These are phyloP conservation scores for Claviceps monticola DNA, from an alignment of 2,329 filamentous ascomycete species.

Conservation along the genomic window DNA sequence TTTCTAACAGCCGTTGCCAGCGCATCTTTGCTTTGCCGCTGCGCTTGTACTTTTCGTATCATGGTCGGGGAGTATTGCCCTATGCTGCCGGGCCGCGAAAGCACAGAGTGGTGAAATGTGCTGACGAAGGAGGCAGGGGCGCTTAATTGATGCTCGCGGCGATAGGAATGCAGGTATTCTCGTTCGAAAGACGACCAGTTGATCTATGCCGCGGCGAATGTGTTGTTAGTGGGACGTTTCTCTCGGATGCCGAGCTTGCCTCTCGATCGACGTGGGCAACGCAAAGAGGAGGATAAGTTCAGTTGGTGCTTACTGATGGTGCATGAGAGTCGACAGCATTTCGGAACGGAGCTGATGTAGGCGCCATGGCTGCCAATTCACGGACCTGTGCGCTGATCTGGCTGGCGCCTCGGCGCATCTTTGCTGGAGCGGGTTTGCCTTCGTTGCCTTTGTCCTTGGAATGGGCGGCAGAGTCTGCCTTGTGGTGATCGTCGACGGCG, in stretches of 20 bases:
- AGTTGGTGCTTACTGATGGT: conserved; percentile 19
- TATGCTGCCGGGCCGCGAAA: conserved; percentile 48
- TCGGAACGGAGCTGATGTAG: conserved; percentile 19
- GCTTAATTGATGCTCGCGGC: conserved; percentile 57
- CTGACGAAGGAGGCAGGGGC: conserved; percentile 57
- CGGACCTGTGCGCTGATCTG: conserved; percentile 31
- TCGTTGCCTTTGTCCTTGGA: conserved; percentile 30
- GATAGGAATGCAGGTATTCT: conserved; percentile 58
- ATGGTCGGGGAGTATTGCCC: conserved; percentile 65
- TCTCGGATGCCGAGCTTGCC: not conserved
- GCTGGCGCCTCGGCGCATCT: conserved; percentile 42
- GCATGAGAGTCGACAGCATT: conserved; percentile 16
- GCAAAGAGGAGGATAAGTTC: conserved; percentile 2
- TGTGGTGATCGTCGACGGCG: conserved; percentile 31
- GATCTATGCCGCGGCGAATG: conserved; percentile 23
- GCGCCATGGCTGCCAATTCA: conserved; percentile 19
- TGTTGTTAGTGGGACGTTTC: conserved; percentile 5
- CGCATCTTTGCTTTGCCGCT: conserved; percentile 57
- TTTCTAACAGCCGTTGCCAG: conserved; percentile 61
- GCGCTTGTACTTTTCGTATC: conserved; percentile 48
- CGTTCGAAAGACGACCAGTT: conserved; percentile 57
- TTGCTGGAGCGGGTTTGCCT: conserved; percentile 31
- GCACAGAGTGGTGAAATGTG: conserved; percentile 46
- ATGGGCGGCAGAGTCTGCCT: conserved; percentile 24
- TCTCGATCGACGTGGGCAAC: not conserved